Evolutionary conservation across 2,329 filamentous ascomycete genomes (phyloP).

Genomic region (Trichophyton simii): DNA sequence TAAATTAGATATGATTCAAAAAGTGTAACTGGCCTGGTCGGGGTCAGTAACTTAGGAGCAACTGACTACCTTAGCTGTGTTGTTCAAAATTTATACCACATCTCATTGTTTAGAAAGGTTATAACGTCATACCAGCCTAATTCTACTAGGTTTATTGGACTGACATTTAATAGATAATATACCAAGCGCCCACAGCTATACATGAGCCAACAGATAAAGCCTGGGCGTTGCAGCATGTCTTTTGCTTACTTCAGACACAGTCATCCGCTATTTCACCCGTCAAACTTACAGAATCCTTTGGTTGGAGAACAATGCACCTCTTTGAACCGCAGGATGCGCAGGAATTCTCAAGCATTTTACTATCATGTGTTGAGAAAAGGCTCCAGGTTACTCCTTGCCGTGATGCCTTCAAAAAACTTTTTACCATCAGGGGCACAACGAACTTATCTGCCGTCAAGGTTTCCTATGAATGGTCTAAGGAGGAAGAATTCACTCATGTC

Average conservation of each 20-base stretch:
- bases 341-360: slow-evolving; percentile 86
- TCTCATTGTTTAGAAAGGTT: slow-evolving; percentile 86
- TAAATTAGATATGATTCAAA: slow-evolving; percentile 75
- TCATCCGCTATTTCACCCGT: slow-evolving; percentile 72
- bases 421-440: slow-evolving; percentile 95
- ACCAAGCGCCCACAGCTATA: slow-evolving; percentile 84
- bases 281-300: slow-evolving; percentile 91
- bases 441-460: slow-evolving; percentile 99
- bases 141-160: background rate
- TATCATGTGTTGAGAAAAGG: slow-evolving; percentile 91
- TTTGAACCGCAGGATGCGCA: slow-evolving; percentile 99
- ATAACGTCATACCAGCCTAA: background rate
- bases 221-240: slow-evolving; percentile 83
- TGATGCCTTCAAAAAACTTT: slow-evolving; percentile 77
- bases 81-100: slow-evolving; percentile 72
- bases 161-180: slow-evolving; percentile 56
- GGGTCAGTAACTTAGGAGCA: slow-evolving; percentile 90
- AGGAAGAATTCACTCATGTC: slow-evolving; percentile 98
- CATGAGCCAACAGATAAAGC: slow-evolving; percentile 72
- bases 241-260: slow-evolving; percentile 86
- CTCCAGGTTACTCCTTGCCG: slow-evolving; percentile 95
- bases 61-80: slow-evolving; percentile 81
- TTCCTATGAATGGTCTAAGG: slow-evolving; percentile 84
- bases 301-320: slow-evolving; percentile 94
- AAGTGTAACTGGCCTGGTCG: slow-evolving; percentile 94